Conservation (phyloP, 148 eudicot species). For the Rhododendron mucronatum region DNA sequence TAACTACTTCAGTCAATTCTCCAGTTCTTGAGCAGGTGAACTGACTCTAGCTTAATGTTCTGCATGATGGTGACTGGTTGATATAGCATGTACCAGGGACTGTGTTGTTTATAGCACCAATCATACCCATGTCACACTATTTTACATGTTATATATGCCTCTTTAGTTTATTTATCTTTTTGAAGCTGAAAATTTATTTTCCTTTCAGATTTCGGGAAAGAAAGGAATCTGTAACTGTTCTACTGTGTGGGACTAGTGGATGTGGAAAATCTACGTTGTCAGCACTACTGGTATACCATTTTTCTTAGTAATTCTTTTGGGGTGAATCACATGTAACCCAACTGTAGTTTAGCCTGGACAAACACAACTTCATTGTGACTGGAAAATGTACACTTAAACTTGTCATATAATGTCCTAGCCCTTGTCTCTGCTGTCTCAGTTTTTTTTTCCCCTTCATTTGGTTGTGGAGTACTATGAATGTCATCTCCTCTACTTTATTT, state of each 20-base stretch:
- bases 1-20: neutral
- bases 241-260: constrained; percentile 95
- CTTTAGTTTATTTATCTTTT: neutral
- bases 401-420: neutral
- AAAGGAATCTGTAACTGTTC: constrained; percentile 84
- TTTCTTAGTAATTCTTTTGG: neutral
- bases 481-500: neutral
- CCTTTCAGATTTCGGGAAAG: constrained; percentile 67
- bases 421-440: neutral
- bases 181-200: neutral
- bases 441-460: neutral
- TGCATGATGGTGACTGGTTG: constrained; percentile 29
- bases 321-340: neutral
- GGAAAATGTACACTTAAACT: neutral
- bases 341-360: neutral
- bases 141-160: neutral
- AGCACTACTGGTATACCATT: constrained; percentile 68
- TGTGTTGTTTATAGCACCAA: neutral
- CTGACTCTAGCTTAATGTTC: constrained; percentile 4
- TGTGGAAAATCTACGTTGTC: constrained; percentile 97
- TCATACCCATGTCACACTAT: neutral
- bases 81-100: neutral
- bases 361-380: neutral
- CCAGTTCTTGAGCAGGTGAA: constrained; percentile 6
- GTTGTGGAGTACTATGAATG: neutral